Evolutionary conservation across 352 stramenopile species (phyloP), one percentile per base, ranked within the genome.

Genomic region (Blastocystis sp.): DNA sequence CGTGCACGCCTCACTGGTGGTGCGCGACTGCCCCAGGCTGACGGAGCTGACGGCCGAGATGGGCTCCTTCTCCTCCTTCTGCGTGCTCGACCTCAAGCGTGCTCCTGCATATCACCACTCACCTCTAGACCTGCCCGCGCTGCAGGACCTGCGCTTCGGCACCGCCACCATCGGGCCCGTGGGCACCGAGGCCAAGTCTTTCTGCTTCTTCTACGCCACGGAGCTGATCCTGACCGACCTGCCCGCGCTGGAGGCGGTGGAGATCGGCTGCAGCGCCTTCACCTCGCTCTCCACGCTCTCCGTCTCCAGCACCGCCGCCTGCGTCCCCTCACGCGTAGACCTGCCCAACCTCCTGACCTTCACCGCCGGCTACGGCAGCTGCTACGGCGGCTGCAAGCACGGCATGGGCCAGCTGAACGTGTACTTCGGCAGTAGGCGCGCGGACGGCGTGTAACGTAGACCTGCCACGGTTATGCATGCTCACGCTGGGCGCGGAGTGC

Each of bases 51-150:
- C 17, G 19, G 38, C 28, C 17, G 71, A 52, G 2, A 3, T 21
- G 17, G 71, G 71, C 2, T 66, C 71, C n/a, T 81, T 62, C 21
- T 81, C 71, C 11, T 81, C 71, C 2, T 81, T 66, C 21, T 60
- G 5, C 14, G 4, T 38, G 14, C 43, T 81, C 23, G 64, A 45
- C 11, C 40, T 81, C 1, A 52, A 23, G 34, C 64, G 62, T 69
- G n/a, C n/a, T 41, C 10, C 62, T 40, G 62, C 21, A 28, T 41
- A 41, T 69, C 62, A 69, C 10, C 62, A 10, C 11, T 69, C 10
- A 17, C 21, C 23, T 1, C 10, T 69, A 69, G 62, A 65, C 52
- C 45, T 81, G 38, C 48, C 53, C 41, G 34, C 28, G 4, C 38
- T 81, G 14, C 45, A 64, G 45, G 52, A 45, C 17, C 38, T 81